Percentiles rank a stretch among this genome's conserved stretches.
Evolutionary conservation across 2,329 filamentous ascomycete genomes (phyloP).

Genomic region (Fusarium subtropicale): DNA sequence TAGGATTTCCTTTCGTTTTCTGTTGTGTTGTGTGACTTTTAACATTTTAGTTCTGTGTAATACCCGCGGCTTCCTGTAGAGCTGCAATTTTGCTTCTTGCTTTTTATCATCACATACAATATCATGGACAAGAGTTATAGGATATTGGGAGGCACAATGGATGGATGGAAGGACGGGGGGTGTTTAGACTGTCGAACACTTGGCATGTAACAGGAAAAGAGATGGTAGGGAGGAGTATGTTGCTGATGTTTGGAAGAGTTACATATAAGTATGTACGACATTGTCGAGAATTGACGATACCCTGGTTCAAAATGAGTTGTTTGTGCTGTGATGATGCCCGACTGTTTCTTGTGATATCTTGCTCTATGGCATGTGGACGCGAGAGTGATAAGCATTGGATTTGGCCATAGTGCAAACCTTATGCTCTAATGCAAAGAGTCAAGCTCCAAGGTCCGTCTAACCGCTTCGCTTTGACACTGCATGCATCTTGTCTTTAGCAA

Average conservation of each 20-base stretch:
- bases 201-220: conserved; percentile 11
- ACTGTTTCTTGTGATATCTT: not conserved
- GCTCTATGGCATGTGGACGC: not conserved
- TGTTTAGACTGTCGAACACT: conserved; percentile 7
- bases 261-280: conserved; percentile 32
- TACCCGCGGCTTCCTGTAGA: conserved; percentile 43
- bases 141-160: conserved; percentile 23
- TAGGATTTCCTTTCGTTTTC: conserved; percentile 23
- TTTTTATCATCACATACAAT: conserved; percentile 32
- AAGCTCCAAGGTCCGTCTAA: not conserved
- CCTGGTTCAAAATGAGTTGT: conserved; percentile 9
- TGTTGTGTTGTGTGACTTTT: conserved; percentile 35
- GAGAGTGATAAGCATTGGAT: not conserved
- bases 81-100: conserved; percentile 41
- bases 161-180: not conserved
- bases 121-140: conserved; percentile 21
- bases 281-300: conserved; percentile 39
- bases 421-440: not conserved
- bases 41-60: conserved; percentile 44
- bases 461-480: conserved; percentile 5
- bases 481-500: conserved; percentile 18
- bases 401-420: not conserved
- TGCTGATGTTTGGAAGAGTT: conserved; percentile 14
- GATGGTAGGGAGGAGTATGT: conserved; percentile 11
- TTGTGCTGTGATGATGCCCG: not conserved